phyloP scores from a whole-genome alignment of 176 grass and related monocot genomes.

The Oryza nivara region DNA sequence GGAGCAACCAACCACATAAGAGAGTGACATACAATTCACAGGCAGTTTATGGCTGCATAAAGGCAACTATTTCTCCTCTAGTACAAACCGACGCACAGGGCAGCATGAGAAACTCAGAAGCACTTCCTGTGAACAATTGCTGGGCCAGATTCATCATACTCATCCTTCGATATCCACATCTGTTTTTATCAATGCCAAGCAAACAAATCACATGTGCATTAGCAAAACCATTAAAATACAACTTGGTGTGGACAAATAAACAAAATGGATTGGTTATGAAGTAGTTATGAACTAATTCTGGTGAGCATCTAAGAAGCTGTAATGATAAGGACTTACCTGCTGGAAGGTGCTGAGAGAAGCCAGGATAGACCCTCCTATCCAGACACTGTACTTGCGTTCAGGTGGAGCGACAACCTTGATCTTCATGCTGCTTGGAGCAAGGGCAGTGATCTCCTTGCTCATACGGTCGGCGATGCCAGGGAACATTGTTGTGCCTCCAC shows the following conservation, averaged over 20 bases:
- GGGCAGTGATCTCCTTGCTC: conserved; percentile 55
- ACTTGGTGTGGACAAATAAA: background rate
- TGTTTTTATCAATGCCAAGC: conserved; percentile 18
- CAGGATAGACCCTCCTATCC: conserved; percentile 56
- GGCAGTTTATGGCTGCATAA: too few relatives aligned
- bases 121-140: conserved; percentile 56
- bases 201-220: background rate
- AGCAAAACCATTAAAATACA: background rate
- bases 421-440: conserved; percentile 52
- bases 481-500: conserved; percentile 53
- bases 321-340: conserved; percentile 10
- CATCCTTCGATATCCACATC: conserved; percentile 57
- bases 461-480: conserved; percentile 48
- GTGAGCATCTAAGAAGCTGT: too few relatives aligned
- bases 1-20: too few relatives aligned
- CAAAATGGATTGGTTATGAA: background rate
- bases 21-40: too few relatives aligned
- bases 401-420: conserved; percentile 55
- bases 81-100: too few relatives aligned
- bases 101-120: background rate
- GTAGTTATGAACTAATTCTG: too few relatives aligned
- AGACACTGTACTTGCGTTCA: conserved; percentile 54
- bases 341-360: conserved; percentile 58
- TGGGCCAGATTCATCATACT: conserved; percentile 50
- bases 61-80: too few relatives aligned